Evolutionary conservation across 139 green algal species (phyloP).

Genomic region (Closterium sp.): DNA sequence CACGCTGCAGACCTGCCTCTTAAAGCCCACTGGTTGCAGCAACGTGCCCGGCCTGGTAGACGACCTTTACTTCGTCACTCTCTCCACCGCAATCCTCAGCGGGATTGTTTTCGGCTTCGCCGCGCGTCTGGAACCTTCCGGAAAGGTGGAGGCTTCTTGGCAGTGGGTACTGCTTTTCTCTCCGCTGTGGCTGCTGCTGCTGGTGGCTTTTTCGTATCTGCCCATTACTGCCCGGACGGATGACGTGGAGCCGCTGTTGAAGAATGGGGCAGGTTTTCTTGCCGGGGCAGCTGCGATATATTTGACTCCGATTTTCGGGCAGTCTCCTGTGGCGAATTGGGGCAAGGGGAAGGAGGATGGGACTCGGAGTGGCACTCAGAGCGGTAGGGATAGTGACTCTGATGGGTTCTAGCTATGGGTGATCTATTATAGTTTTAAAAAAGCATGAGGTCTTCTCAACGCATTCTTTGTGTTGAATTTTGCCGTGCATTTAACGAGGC

Average conservation of each 20-base stretch:
- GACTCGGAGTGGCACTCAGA: neutral
- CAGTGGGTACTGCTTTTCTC: slow-evolving; percentile 50
- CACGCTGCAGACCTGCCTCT: slow-evolving; percentile 30
- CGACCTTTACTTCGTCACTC: slow-evolving; percentile 55
- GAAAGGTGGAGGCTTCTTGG: slow-evolving; percentile 44
- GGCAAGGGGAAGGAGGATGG: neutral
- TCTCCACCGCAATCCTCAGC: slow-evolving; percentile 45
- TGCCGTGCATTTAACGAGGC: too few species aligned
- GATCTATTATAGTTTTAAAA: too few species aligned
- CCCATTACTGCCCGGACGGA: slow-evolving; percentile 23
- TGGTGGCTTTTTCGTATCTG: slow-evolving; percentile 44
- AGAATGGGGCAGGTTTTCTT: slow-evolving; percentile 41
- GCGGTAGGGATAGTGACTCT: neutral
- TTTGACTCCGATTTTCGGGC: slow-evolving; percentile 41
- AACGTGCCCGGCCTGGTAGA: slow-evolving; percentile 45
- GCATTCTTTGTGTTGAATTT: too few species aligned
- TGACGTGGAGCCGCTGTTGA: slow-evolving; percentile 27
- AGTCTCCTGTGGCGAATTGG: slow-evolving; percentile 11
- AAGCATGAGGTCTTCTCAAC: too few species aligned
- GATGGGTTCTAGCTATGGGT: neutral
- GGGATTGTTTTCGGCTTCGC: slow-evolving; percentile 53
- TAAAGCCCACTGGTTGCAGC: slow-evolving; percentile 25
- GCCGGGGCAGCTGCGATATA: slow-evolving; percentile 27
- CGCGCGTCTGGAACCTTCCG: slow-evolving; percentile 32
- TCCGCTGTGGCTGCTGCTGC: slow-evolving; percentile 41